Evolutionary conservation across 2,329 filamentous ascomycete species (phyloP).

Genomic region (Lachnellula occidentalis): DNA sequence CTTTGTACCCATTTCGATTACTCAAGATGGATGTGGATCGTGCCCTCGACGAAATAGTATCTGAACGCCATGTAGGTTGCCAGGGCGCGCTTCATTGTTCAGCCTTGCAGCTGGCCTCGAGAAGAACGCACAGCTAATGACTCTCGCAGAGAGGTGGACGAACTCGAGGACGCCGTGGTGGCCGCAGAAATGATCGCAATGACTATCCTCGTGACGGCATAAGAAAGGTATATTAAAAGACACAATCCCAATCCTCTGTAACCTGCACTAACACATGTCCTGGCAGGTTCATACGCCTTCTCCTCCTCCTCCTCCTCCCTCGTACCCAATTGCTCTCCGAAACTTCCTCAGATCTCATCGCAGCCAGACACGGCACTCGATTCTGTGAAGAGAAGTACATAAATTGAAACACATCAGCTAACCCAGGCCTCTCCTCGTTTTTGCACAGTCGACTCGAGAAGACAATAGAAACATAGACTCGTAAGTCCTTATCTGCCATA

Average conservation of each 20-base stretch:
- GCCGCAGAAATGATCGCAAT: constrained; percentile 30
- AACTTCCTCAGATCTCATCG: constrained; percentile 33
- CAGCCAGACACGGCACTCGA: constrained; percentile 25
- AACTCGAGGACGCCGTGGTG: constrained; percentile 28
- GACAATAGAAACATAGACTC: constrained; percentile 62
- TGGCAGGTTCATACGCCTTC: constrained; percentile 32
- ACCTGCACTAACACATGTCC: background rate
- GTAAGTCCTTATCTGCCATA: constrained; percentile 41
- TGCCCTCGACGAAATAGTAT: constrained; percentile 59
- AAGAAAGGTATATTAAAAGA: constrained; percentile 65
- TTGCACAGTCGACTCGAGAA: constrained; percentile 56
- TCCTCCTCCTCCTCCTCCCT: constrained; percentile 34
- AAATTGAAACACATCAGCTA: constrained; percentile 41
- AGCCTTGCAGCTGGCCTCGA: constrained; percentile 22
- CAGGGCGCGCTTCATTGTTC: constrained; percentile 7
- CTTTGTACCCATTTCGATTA: background rate
- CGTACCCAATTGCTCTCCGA: constrained; percentile 24
- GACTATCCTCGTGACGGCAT: constrained; percentile 74
- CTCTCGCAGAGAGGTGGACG: constrained; percentile 25
- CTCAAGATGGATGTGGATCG: constrained; percentile 47
- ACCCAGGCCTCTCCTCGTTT: constrained; percentile 37
- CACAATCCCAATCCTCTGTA: background rate
- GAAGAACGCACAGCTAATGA: constrained; percentile 15
- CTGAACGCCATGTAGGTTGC: constrained; percentile 50
- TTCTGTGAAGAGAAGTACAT: constrained; percentile 33